Conservation (phyloP, 192 early-diverging fungal genomes). For the Coemansia sp. region DNA sequence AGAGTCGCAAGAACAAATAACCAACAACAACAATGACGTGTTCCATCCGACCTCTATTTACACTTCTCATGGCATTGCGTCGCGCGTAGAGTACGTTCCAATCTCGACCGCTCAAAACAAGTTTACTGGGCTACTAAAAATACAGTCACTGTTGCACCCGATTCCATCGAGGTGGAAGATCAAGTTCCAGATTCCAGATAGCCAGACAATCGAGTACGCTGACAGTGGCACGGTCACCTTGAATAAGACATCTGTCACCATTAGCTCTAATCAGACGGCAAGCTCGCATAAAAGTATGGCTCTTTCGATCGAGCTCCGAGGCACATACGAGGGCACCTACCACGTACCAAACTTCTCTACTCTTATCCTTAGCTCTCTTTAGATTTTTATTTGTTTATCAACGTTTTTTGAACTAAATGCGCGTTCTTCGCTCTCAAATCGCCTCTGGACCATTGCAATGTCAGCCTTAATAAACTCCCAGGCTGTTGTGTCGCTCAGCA, state of each 20-base stretch:
- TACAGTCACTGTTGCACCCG: conserved; percentile 21
- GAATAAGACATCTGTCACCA: conserved; percentile 14
- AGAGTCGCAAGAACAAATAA: not conserved
- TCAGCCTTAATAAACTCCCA: conserved; percentile 47
- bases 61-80: conserved; percentile 23
- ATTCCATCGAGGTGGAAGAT: conserved; percentile 23
- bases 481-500: conserved; percentile 18
- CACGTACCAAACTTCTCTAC: conserved; percentile 27
- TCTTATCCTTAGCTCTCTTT: not conserved
- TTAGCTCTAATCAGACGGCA: conserved; percentile 3
- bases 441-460: conserved; percentile 25
- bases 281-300: conserved; percentile 18
- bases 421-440: conserved; percentile 29
- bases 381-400: not conserved
- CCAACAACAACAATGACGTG: not conserved
- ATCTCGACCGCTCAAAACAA: conserved; percentile 6
- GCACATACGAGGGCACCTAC: conserved; percentile 22
- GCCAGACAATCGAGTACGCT: conserved; percentile 16
- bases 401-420: not conserved
- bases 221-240: conserved; percentile 4
- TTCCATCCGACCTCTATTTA: conserved; percentile 15
- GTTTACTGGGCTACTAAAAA: conserved; percentile 25
- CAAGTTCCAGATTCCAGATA: conserved; percentile 16
- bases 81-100: conserved; percentile 25
- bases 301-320: conserved; percentile 25